Conservation (phyloP, 345 rosid genomes). For the Barbarea vulgaris region DNA sequence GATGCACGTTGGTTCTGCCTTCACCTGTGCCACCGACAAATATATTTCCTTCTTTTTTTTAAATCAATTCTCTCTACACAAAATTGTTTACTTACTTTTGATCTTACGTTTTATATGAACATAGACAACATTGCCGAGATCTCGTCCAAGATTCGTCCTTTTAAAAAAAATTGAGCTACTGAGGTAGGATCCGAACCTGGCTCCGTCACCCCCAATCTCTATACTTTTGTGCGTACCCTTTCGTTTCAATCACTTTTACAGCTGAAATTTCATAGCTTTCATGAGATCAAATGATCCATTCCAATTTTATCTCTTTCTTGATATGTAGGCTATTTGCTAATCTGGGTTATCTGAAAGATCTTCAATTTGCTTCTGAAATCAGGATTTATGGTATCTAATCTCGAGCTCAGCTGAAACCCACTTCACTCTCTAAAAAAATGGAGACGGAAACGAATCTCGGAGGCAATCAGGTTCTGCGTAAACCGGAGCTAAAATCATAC, state of each 20-base stretch:
- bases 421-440: slow-evolving; percentile 20
- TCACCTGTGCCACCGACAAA: slow-evolving; percentile 36
- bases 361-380: slow-evolving; percentile 18
- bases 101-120: slow-evolving; percentile 1
- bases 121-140: slow-evolving; percentile 31
- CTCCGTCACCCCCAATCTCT: background rate
- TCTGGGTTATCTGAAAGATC: slow-evolving; percentile 23
- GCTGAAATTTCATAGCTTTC: background rate
- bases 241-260: slow-evolving; percentile 8
- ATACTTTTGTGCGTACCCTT: background rate
- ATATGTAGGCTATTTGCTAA: slow-evolving; percentile 13
- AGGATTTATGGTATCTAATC: slow-evolving; percentile 10
- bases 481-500: slow-evolving; percentile 50
- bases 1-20: slow-evolving; percentile 19
- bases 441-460: slow-evolving; percentile 54
- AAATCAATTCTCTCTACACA: background rate
- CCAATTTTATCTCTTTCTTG: slow-evolving; percentile 4
- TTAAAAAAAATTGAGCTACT: background rate
- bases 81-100: background rate
- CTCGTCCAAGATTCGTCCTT: slow-evolving; percentile 8
- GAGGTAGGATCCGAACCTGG: slow-evolving; percentile 25
- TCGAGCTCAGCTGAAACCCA: slow-evolving; percentile 13
- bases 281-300: background rate
- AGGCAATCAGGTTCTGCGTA: slow-evolving; percentile 40
- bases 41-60: background rate